Evolutionary conservation across 73 alveolate species (phyloP), one percentile per base, ranked within the genome.

Genomic region (Paramecium caudatum): DNA sequence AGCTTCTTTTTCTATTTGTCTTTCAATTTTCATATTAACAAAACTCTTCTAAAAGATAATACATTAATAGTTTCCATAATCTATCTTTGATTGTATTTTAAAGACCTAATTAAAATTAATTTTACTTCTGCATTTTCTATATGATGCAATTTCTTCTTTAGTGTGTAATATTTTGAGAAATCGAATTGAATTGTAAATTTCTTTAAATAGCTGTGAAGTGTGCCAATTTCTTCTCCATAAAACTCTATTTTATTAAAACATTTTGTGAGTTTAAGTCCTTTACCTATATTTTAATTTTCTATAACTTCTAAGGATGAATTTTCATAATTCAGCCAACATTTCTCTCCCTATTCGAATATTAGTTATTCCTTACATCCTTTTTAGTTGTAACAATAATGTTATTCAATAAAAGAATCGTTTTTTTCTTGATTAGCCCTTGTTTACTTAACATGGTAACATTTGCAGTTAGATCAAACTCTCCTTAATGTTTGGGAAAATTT

Each of bases 311-410:
- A 15, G 1, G 30, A 25, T 50, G 78, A 50, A 50, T 50, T 50
- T 50, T 50, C 78, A 6, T 50, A 50, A 50, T 50, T 39, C 30
- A 50, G 9, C 78, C 78, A 50, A 6, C 78, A 50, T 25, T 4
- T 50, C 21, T 50, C 78, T 25, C 78, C 78, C 78, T 50, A 7
- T 13, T n/a, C 21, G 9, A 25, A 19, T 15, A 19, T 4, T 6
- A 15, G 1, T 1, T 16, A 3, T 19, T 5, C 3, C 4, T 8
- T 50, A 50, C 78, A 19, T 50, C 30, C 30, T 21, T 50, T 50
- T 50, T 50, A 50, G 78, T 50, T n/a, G 37, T 50, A 8, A 8
- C 8, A 34, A 50, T 50, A 8, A 50, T 19, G 30, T 50, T 50
- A 25, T 50, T 9, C 78, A 34, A 50, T 17, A 50, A 3, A 34